These are phyloP conservation scores for Helotiales sp. DNA, from an alignment of 2,329 filamentous ascomycete species.

Conservation along the genomic window DNA sequence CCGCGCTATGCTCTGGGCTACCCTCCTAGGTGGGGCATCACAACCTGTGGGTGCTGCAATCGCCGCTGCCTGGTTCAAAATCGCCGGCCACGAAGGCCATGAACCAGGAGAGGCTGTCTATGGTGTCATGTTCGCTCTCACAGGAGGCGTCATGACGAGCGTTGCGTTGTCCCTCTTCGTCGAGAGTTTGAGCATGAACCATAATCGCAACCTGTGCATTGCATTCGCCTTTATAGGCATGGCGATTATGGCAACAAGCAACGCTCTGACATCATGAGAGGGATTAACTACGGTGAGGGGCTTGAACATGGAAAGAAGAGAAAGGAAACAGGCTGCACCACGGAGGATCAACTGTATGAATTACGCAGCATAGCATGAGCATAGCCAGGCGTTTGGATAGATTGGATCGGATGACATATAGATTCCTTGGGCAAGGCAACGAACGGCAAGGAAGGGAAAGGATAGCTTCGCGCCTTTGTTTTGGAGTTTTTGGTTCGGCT, in stretches of 20 bases:
- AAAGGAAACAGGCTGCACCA: background rate
- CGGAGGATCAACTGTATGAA: constrained; percentile 7
- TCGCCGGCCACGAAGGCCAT: constrained; percentile 61
- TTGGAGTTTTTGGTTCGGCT: background rate
- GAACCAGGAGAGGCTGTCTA: constrained; percentile 65
- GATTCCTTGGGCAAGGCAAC: background rate
- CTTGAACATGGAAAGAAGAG: background rate
- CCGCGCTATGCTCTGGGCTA: constrained; percentile 84
- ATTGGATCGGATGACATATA: background rate
- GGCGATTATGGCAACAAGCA: constrained; percentile 83
- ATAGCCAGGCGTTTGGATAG: constrained; percentile 13
- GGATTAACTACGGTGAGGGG: background rate
- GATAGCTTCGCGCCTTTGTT: background rate
- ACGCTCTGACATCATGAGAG: constrained; percentile 73
- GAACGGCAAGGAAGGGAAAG: background rate
- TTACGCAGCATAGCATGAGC: constrained; percentile 11
- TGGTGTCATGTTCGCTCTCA: constrained; percentile 83
- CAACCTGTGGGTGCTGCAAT: constrained; percentile 86
- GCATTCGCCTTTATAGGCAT: constrained; percentile 85
- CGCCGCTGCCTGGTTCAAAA: constrained; percentile 84
- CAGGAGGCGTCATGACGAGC: constrained; percentile 93
- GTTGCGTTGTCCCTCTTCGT: constrained; percentile 89
- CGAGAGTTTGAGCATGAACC: constrained; percentile 82
- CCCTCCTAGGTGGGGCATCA: constrained; percentile 80
- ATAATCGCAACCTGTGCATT: constrained; percentile 77